phyloP scores from a whole-genome alignment of 2,329 filamentous ascomycete species.

The Escovopsis sp. region DNA sequence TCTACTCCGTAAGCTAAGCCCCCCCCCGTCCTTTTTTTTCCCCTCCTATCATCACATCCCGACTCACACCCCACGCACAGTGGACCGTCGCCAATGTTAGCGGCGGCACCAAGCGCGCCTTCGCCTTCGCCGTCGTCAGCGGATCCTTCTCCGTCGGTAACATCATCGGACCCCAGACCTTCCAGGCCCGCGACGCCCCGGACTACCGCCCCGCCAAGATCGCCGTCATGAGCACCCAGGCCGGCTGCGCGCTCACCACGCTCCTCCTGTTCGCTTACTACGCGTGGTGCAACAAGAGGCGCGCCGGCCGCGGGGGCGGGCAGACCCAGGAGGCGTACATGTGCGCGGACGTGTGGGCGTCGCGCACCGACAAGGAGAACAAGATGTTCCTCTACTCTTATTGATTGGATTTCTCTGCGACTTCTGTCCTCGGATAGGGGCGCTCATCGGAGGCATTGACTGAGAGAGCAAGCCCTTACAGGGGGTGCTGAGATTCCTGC shows the following conservation, averaged over 20 bases:
- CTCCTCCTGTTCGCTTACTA: conserved; percentile 35
- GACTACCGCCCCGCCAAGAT: conserved; percentile 39
- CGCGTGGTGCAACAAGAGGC: conserved; percentile 30
- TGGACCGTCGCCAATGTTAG: conserved; percentile 37
- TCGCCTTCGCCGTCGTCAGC: conserved; percentile 33
- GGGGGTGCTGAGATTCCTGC: too few relatives aligned
- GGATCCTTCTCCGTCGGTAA: conserved; percentile 38
- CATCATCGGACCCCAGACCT: conserved; percentile 43
- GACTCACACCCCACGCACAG: conserved; percentile 2
- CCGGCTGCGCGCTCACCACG: conserved; percentile 26
- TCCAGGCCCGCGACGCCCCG: conserved; percentile 36
- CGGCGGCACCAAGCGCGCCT: conserved; percentile 37
- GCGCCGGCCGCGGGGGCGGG: conserved; percentile 12
- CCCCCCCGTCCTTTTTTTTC: not conserved
- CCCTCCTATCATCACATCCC: too few relatives aligned
- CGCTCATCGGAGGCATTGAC: not conserved
- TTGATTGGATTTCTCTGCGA: conserved; percentile 9
- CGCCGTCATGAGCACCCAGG: conserved; percentile 37
- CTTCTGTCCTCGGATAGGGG: not conserved
- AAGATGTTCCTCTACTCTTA: conserved; percentile 39
- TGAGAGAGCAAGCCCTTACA: too few relatives aligned
- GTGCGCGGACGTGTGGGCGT: conserved; percentile 29
- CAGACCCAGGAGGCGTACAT: conserved; percentile 26
- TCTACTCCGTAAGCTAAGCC: conserved; percentile 25
- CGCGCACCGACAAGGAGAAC: conserved; percentile 43